These are phyloP conservation scores for Pythium oligandrum DNA, from an alignment of 352 stramenopile species.

Conservation along the genomic window DNA sequence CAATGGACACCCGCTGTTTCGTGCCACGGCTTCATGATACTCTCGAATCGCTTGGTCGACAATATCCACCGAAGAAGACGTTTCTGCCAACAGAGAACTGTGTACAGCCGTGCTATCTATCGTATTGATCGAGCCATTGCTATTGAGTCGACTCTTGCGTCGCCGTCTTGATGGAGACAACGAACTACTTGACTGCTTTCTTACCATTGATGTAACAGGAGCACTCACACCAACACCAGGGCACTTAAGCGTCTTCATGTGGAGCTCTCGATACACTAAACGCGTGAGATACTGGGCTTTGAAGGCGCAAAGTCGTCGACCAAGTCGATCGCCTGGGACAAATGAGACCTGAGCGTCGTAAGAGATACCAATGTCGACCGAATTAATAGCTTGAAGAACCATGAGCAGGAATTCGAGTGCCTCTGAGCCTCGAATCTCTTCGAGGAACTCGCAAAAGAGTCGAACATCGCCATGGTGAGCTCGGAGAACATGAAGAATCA, in stretches of 20 bases:
- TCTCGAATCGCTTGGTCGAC: constrained; percentile 2
- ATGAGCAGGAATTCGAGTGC: constrained; percentile 54
- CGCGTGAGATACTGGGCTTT: constrained; percentile 50
- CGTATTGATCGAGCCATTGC: background rate
- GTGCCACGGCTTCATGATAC: constrained; percentile 15
- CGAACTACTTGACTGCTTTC: too few relatives aligned
- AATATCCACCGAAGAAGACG: background rate
- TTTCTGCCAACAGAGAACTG: background rate
- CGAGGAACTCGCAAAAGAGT: constrained; percentile 59
- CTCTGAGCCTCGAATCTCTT: constrained; percentile 25
- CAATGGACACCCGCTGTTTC: constrained; percentile 31
- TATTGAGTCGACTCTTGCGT: constrained; percentile 18
- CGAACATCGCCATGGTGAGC: constrained; percentile 28
- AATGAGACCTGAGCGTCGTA: constrained; percentile 23
- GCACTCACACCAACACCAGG: too few relatives aligned
- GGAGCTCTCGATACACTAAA: constrained; percentile 40
- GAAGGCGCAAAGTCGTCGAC: constrained; percentile 36
- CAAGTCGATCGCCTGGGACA: background rate
- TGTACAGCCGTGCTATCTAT: background rate
- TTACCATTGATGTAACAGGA: too few relatives aligned
- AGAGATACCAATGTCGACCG: constrained; percentile 36
- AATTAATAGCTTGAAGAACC: constrained; percentile 43
- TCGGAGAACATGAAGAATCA: constrained; percentile 26
- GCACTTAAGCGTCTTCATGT: constrained; percentile 21
- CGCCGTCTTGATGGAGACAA: constrained; percentile 22